These are phyloP conservation scores for Xylaria acuta DNA, from an alignment of 495 filamentous ascomycete genomes.

Conservation along the genomic window DNA sequence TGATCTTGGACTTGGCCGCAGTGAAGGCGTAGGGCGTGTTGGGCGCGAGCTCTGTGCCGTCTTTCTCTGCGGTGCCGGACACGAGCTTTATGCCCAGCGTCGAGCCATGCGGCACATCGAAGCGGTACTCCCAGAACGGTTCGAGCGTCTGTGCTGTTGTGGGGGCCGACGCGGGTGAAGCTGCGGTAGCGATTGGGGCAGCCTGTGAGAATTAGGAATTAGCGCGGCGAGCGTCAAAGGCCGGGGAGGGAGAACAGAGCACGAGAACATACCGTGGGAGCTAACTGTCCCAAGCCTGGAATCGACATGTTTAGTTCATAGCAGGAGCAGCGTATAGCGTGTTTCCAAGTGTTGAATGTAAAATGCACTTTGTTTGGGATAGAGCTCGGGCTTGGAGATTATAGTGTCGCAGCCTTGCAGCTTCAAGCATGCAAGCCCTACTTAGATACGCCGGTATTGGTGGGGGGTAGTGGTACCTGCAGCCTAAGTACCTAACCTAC, in stretches of 20 bases:
- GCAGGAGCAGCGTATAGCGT: neutral
- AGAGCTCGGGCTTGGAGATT: neutral
- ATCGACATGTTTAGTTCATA: constrained; percentile 48
- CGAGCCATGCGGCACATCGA: constrained; percentile 77
- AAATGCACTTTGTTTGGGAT: neutral
- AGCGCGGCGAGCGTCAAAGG: neutral
- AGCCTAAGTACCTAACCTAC: no score
- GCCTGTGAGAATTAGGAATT: constrained; percentile 32
- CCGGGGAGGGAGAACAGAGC: neutral
- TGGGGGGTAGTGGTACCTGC: no score
- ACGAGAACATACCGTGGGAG: constrained; percentile 45
- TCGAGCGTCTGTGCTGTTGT: constrained; percentile 46
- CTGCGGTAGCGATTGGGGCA: constrained; percentile 31
- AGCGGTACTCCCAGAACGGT: constrained; percentile 80
- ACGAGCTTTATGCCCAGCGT: constrained; percentile 65
- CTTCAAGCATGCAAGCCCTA: no score
- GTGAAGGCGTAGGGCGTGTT: constrained; percentile 82
- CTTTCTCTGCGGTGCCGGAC: constrained; percentile 87
- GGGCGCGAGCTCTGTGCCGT: constrained; percentile 90
- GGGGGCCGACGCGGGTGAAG: constrained; percentile 32
- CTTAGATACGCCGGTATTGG: no score
- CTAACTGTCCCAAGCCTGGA: constrained; percentile 59
- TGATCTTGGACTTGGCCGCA: constrained; percentile 84
- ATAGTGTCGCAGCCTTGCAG: neutral
- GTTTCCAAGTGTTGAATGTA: neutral